Evolutionary conservation across 2,329 filamentous ascomycete species (phyloP).

Genomic region (Juglanconis juglandina): DNA sequence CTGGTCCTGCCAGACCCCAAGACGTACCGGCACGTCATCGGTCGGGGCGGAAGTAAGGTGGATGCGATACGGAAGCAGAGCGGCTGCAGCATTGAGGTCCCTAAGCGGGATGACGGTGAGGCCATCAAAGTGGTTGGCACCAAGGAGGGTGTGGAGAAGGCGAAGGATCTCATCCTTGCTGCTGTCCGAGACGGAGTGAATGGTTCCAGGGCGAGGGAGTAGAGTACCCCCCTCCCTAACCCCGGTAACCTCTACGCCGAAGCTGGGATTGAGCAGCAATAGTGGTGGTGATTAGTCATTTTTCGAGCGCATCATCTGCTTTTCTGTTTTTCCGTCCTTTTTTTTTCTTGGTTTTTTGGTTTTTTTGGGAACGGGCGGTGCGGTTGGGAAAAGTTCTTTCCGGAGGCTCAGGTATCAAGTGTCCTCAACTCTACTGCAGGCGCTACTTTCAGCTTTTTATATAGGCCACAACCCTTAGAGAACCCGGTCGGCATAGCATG

Average conservation of each 20-base stretch:
- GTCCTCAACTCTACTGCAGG: not conserved
- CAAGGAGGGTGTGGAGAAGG: constrained; percentile 77
- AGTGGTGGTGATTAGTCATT: not conserved
- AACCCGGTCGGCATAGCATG: too few relatives aligned
- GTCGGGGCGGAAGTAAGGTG: constrained; percentile 83
- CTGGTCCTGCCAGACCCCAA: constrained; percentile 84
- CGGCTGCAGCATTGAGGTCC: constrained; percentile 90
- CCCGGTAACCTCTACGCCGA: not conserved
- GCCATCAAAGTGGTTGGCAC: constrained; percentile 87
- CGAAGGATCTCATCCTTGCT: constrained; percentile 82
- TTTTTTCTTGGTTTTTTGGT: not conserved
- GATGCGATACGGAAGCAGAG: constrained; percentile 90
- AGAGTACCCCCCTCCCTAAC: constrained; percentile 5
- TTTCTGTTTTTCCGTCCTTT: not conserved
- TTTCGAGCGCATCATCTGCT: not conserved
- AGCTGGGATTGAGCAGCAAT: not conserved
- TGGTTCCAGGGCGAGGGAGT: constrained; percentile 25
- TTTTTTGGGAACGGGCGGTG: not conserved
- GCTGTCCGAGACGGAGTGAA: constrained; percentile 64
- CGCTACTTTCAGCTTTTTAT: not conserved
- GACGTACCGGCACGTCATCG: constrained; percentile 87
- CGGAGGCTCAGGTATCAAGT: not conserved
- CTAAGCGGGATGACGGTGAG: constrained; percentile 77
- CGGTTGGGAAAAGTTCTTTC: not conserved
- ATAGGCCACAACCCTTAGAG: not conserved